Percentiles rank a stretch among this genome's conserved stretches.
These are phyloP conservation scores for Cerioporus squamosus DNA, from an alignment of 1,284 basidiomycete genomes.

Conservation along the genomic window DNA sequence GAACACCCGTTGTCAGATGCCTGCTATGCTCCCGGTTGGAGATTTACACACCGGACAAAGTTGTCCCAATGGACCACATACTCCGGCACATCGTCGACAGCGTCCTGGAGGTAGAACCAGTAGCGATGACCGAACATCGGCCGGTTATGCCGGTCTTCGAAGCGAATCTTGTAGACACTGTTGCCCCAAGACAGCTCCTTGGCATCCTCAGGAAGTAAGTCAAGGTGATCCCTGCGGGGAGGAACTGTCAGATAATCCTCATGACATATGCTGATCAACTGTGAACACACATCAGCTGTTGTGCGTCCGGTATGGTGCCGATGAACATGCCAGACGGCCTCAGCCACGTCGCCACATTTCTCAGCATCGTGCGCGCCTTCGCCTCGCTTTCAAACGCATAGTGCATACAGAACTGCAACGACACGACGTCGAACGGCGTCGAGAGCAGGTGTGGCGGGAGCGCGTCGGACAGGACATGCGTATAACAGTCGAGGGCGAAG, in stretches of 20 bases:
- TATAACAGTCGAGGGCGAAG: conserved; percentile 89
- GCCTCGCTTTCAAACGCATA: conserved; percentile 93
- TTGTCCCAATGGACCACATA: conserved; percentile 95
- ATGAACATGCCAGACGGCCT: conserved; percentile 88
- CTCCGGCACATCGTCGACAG: conserved; percentile 96
- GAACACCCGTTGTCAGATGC: not conserved
- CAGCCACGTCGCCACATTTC: conserved; percentile 86
- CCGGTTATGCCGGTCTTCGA: conserved; percentile 69
- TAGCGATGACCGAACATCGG: conserved; percentile 91
- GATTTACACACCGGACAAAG: conserved; percentile 75
- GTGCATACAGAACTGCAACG: conserved; percentile 99
- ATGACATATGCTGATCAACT: not conserved
- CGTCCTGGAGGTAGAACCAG: conserved; percentile 92
- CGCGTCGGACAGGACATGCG: conserved; percentile 68
- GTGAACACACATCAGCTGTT: conserved; percentile 71
- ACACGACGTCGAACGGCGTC: conserved; percentile 88
- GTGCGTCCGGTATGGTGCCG: conserved; percentile 92
- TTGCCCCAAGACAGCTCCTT: conserved; percentile 87
- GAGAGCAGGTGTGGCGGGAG: conserved; percentile 65
- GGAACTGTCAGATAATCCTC: conserved; percentile 10
- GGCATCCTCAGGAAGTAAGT: conserved; percentile 61
- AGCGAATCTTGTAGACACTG: conserved; percentile 86
- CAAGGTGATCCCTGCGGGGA: conserved; percentile 61
- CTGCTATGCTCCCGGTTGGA: not conserved
- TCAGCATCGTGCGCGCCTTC: conserved; percentile 92